phyloP scores from a whole-genome alignment of 2,329 filamentous ascomycete genomes.

The Colletotrichum navitas region DNA sequence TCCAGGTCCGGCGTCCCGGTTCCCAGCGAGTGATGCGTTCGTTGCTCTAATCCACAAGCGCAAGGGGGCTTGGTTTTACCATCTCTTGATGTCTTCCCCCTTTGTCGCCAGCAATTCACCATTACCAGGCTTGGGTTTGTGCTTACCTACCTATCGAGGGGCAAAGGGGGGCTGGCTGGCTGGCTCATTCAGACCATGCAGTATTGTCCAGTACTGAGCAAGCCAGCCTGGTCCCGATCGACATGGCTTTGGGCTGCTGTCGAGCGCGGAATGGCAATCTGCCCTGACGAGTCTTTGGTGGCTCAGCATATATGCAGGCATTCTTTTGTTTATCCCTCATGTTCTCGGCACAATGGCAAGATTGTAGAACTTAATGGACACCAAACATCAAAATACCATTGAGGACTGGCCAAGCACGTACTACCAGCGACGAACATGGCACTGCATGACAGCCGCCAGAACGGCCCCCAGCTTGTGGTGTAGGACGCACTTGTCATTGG shows the following conservation, averaged over 20 bases:
- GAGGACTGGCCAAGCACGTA: background rate
- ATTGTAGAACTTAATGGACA: background rate
- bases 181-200: slow-evolving; percentile 7
- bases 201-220: background rate
- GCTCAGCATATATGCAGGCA: background rate
- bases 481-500: slow-evolving; percentile 32
- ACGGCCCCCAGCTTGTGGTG: slow-evolving; percentile 13
- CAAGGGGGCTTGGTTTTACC: slow-evolving; percentile 20
- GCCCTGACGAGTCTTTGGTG: background rate
- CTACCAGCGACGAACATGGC: slow-evolving; percentile 1
- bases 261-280: slow-evolving; percentile 28
- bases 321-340: background rate
- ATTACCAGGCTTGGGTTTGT: slow-evolving; percentile 13
- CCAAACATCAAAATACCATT: slow-evolving; percentile 4
- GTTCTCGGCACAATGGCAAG: background rate
- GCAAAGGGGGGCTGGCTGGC: slow-evolving; percentile 17
- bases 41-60: slow-evolving; percentile 14
- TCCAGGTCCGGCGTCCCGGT: slow-evolving; percentile 18
- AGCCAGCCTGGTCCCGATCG: background rate
- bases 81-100: background rate
- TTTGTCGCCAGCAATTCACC: background rate
- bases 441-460: background rate
- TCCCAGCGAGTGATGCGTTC: slow-evolving; percentile 19
- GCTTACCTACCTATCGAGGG: slow-evolving; percentile 19
- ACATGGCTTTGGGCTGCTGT: slow-evolving; percentile 10